phyloP scores from a whole-genome alignment of 441 rosid genomes.

The Euphorbia corollata region DNA sequence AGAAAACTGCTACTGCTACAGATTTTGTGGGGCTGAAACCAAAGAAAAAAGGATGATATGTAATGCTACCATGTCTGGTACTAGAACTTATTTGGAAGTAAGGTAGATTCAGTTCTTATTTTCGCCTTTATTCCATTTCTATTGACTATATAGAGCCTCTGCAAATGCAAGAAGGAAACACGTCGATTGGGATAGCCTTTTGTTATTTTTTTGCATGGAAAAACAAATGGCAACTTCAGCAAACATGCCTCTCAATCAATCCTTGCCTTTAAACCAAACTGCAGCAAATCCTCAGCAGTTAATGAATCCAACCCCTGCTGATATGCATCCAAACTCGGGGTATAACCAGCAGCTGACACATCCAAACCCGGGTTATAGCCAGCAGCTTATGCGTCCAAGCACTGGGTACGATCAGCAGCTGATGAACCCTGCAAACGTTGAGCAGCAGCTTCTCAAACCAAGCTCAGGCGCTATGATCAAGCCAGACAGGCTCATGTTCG shows the following conservation, averaged over 20 bases:
- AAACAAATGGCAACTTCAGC: constrained; percentile 23
- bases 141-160: constrained; percentile 27
- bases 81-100: constrained; percentile 47
- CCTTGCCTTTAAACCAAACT: not conserved
- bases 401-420: not conserved
- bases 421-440: constrained; percentile 3
- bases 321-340: constrained; percentile 9
- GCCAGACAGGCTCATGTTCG: constrained; percentile 33
- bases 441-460: constrained; percentile 16
- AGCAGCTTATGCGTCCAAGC: not conserved
- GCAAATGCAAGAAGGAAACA: constrained; percentile 9
- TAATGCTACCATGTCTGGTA: not conserved
- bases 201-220: constrained; percentile 19
- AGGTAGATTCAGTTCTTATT: constrained; percentile 45
- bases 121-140: constrained; percentile 17
- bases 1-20: not conserved
- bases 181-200: not conserved
- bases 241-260: not conserved
- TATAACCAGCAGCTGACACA: constrained; percentile 12
- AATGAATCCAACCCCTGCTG: not conserved
- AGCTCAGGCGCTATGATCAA: constrained; percentile 11
- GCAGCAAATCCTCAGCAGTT: not conserved
- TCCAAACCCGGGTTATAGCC: not conserved
- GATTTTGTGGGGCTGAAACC: constrained; percentile 19
- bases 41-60: not conserved